Conservation (phyloP, 805 yeast species). For the Kazachstania psychrophila region DNA sequence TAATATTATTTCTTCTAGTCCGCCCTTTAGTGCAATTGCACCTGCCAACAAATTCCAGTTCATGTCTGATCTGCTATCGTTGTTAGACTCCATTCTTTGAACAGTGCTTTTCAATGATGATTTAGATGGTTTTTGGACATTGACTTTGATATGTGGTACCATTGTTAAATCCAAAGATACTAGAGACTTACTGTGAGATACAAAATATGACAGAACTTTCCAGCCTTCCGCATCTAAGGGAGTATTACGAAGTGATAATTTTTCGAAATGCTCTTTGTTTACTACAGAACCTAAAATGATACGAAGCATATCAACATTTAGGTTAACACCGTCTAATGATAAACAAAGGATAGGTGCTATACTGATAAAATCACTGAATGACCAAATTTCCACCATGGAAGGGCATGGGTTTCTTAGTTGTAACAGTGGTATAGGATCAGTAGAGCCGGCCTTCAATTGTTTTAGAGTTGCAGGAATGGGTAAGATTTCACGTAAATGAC, state of each 20-base stretch:
- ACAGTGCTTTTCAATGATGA: slow-evolving; percentile 21
- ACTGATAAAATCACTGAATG: slow-evolving; percentile 80
- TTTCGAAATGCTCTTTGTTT: slow-evolving; percentile 55
- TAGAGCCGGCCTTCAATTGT: slow-evolving; percentile 64
- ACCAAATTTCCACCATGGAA: slow-evolving; percentile 74
- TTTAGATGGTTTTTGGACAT: slow-evolving; percentile 33
- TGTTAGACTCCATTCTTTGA: slow-evolving; percentile 32
- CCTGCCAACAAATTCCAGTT: slow-evolving; percentile 80
- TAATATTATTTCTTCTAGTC: slow-evolving; percentile 69
- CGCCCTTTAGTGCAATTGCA: slow-evolving; percentile 63
- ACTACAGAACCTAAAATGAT: slow-evolving; percentile 57
- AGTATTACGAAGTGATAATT: slow-evolving; percentile 71
- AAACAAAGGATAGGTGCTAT: slow-evolving; percentile 75
- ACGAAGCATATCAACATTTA: slow-evolving; percentile 68
- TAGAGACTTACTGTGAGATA: slow-evolving; percentile 52
- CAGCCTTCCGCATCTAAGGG: slow-evolving; percentile 70
- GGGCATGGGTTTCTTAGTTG: slow-evolving; percentile 82
- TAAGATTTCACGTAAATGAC: slow-evolving; percentile 81
- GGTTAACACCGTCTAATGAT: slow-evolving; percentile 67
- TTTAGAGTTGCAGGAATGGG: slow-evolving; percentile 86
- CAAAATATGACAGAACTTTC: slow-evolving; percentile 69
- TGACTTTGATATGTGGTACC: slow-evolving; percentile 31
- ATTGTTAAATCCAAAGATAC: slow-evolving; percentile 56
- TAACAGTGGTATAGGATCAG: slow-evolving; percentile 70
- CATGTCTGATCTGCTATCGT: slow-evolving; percentile 50